Conservation (phyloP, 306 rosid genomes). For the Amphicarpaea edgeworthii region DNA sequence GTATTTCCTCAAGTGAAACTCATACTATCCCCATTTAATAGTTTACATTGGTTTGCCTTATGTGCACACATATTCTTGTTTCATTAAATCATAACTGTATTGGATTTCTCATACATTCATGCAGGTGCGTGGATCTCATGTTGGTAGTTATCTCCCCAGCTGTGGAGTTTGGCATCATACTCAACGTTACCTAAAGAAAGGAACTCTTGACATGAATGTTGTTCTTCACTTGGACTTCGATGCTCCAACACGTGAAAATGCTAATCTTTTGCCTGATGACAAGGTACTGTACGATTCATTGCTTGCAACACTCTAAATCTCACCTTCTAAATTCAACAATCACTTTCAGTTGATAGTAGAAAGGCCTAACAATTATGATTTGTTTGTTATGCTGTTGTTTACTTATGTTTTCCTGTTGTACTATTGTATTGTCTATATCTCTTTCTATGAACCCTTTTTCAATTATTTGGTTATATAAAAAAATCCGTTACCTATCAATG, state of each 20-base stretch:
- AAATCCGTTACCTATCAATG: slow-evolving; percentile 9
- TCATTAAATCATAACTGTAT: slow-evolving; percentile 14
- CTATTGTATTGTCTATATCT: background rate
- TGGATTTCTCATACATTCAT: slow-evolving; percentile 38
- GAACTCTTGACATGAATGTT: slow-evolving; percentile 61
- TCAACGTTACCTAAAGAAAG: slow-evolving; percentile 82
- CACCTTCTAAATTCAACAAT: background rate
- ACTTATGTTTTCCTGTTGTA: background rate
- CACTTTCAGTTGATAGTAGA: background rate
- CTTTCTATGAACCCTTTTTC: background rate
- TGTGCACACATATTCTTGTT: slow-evolving; percentile 17
- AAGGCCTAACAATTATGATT: background rate
- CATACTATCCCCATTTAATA: background rate
- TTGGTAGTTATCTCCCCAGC: slow-evolving; percentile 85
- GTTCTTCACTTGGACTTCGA: slow-evolving; percentile 96
- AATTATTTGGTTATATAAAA: slow-evolving; percentile 13
- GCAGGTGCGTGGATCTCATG: slow-evolving; percentile 95
- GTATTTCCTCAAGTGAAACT: slow-evolving; percentile 11
- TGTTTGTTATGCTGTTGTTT: background rate
- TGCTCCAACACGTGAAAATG: slow-evolving; percentile 98
- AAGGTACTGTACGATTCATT: slow-evolving; percentile 57
- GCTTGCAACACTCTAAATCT: slow-evolving; percentile 23
- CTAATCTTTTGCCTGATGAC: slow-evolving; percentile 87
- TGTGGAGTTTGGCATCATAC: slow-evolving; percentile 98
- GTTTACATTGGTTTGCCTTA: slow-evolving; percentile 24